Evolutionary conservation across 179 eudicot species (phyloP).

Genomic region (Spinacia oleracea): DNA sequence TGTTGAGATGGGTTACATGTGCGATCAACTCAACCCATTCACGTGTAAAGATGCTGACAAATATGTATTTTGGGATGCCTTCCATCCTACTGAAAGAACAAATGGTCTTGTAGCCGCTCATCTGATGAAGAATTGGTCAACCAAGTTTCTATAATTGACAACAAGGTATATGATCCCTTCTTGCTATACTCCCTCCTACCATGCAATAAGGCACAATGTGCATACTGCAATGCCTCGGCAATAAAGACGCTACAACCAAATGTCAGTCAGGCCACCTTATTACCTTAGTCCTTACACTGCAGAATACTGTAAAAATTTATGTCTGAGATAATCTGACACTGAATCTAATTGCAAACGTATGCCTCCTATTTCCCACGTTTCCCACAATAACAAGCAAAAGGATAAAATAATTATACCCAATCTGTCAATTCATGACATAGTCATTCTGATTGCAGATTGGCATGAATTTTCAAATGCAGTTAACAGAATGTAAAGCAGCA

Average conservation of each 20-base stretch:
- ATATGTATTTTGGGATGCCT: constrained; percentile 58
- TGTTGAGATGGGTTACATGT: constrained; percentile 38
- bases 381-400: background rate
- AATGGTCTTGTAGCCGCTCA: constrained; percentile 33
- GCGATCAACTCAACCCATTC: constrained; percentile 33
- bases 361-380: background rate
- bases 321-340: background rate
- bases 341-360: background rate
- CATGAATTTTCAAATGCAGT: background rate
- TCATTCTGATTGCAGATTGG: background rate
- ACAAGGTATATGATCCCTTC: constrained; percentile 4
- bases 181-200: background rate
- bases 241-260: background rate
- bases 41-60: constrained; percentile 49
- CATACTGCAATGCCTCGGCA: background rate
- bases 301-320: background rate
- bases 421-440: background rate
- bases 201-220: background rate
- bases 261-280: background rate
- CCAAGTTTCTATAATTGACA: constrained; percentile 22
- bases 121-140: constrained; percentile 29
- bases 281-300: background rate
- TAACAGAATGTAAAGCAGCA: background rate
- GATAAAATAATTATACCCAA: background rate
- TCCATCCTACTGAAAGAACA: constrained; percentile 51